Base-by-base conservation (phyloP, 2,329 filamentous ascomycete species). In the Monilinia aucupariae region DNA sequence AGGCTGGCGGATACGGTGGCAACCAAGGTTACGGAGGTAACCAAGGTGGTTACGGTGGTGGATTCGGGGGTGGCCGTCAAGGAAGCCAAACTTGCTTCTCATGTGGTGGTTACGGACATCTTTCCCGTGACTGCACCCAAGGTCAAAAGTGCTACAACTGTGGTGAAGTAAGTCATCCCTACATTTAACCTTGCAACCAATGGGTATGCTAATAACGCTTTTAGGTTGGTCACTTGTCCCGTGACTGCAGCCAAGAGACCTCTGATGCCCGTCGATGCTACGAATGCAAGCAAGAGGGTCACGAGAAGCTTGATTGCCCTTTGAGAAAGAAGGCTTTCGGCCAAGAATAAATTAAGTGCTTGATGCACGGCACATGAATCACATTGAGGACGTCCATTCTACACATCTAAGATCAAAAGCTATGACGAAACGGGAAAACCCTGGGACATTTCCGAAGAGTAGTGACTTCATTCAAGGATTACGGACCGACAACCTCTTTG, bases 131-230 rank as follows among this genome's bases (percentile, higher is more conserved):
- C 80, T 99, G 94, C 80, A 96, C 93, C 73, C 96, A 97, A 78
- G 94, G 94, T 74, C 93, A 96, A 83, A 97, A 97, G 84, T 99
- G 94, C 88, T 99, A 97, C 87, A 97, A 97, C 86, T 97, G 94
- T 71, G 85, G 85, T 70, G 92, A 97, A 82, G 89, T 93, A 71
- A 93, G 94, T 67, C 93, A 97, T 65, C 64, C 68, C 27, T 2
- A 54, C 15, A 6, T 27, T 0, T 12, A 54, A 22, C 7, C 13
- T 39, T 8, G 25, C 15, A 34, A 15, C 1, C n/a, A 15, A 25
- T 13, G 3, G 4, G 1, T 55, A 55, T 47, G 45, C 41, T 61
- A 45, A 61, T 13, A 34, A 55, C 27, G 8, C 4, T 15, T 55
- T 1, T 43, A 62, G 61, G 52, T 59, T 43, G 61, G 61, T 62